phyloP scores from a whole-genome alignment of 768 basidiomycete genomes.

The Butyriboletus loyo region DNA sequence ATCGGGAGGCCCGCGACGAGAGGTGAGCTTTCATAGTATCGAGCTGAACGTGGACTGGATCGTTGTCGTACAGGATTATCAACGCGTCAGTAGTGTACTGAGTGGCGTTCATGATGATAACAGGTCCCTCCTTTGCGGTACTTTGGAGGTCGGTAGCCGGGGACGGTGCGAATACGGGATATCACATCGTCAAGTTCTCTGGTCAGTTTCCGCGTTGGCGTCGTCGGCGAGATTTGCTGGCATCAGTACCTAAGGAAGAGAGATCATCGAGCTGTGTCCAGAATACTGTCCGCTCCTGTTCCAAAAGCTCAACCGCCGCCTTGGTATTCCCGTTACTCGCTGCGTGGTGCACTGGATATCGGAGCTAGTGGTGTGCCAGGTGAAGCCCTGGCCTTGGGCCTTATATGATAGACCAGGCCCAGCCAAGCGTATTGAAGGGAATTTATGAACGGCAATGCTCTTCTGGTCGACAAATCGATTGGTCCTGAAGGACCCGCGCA shows the following conservation, averaged over 20 bases:
- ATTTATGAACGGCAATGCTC: no score
- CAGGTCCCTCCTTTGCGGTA: background rate
- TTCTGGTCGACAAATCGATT: no score
- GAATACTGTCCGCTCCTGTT: background rate
- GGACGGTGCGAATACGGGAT: background rate
- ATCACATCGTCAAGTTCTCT: background rate
- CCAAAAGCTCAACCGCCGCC: background rate
- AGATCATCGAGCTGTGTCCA: background rate
- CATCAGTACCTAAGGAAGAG: background rate
- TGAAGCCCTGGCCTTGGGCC: no score
- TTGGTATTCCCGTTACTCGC: background rate
- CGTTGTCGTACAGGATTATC: background rate
- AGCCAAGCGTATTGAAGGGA: no score
- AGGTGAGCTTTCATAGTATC: background rate
- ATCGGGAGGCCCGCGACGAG: background rate
- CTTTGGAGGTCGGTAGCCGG: background rate
- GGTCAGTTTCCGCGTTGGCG: background rate
- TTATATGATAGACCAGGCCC: no score
- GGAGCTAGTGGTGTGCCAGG: no score
- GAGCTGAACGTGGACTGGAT: background rate
- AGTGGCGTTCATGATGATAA: background rate
- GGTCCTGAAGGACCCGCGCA: no score
- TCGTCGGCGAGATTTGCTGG: background rate
- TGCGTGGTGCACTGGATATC: no score
- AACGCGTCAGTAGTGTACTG: background rate